Base-by-base conservation (phyloP, 306 rosid genomes). In the Glycine latifolia region DNA sequence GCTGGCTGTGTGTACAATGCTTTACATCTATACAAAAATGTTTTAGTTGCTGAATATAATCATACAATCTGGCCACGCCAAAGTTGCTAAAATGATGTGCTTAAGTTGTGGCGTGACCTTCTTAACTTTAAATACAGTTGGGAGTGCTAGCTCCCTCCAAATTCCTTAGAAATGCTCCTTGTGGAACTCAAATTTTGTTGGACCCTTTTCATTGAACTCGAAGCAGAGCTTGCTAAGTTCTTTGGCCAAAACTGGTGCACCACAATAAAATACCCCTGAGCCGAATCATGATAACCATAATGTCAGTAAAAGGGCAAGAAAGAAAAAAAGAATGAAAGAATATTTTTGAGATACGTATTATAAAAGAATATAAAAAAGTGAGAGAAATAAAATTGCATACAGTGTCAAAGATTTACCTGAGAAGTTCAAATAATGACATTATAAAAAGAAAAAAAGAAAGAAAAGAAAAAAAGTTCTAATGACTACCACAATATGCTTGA, bases 131-230 rank as follows among this genome's bases (percentile, higher is more conserved):
- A 68, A 10, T 35, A 37, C 59, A 61, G 70, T n/a, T 10, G 65
- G 12, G 14, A 69, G 76, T 26, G 61, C 62, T 26, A 26, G 31
- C 31, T 44, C 41, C 62, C 54, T 70, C 71, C 17, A 58, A 58
- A 56, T 83, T 79, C 73, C 82, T 86, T 83, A 96, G 75, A 96
- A 96, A 80, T 96, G 99, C 82, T 96, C 99, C 85, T 96, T 96
- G 90, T 96, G 98, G 84, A 96, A 96, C 78, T 96, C 98, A 85
- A 96, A 96, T 78, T 94, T 96, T 83, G 99, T 96, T 76, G 92
- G 87, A 80, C 99, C 99, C 87, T 90, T 93, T 76, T 96, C 97
- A 85, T 94, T 96, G 89, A 93, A 93, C n/a, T 96, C 98, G 43
- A 76, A 89, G 88, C 99, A 96, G 77, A 96, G 97, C 48, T 92